Evolutionary conservation across 1,139 yeast species (phyloP).

Genomic region (Pneumocystis murina): DNA sequence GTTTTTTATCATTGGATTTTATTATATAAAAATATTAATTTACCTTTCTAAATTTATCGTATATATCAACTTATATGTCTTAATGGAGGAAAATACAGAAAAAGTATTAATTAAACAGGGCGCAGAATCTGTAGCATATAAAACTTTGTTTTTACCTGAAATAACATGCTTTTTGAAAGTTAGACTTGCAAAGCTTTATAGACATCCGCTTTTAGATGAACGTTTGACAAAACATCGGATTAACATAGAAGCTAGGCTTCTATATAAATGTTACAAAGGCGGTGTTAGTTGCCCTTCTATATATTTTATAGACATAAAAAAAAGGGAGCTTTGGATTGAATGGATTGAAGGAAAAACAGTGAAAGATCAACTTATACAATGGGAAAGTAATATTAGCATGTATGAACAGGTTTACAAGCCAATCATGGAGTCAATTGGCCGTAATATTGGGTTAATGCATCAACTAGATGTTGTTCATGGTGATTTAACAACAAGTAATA

Average conservation of each 20-base stretch:
- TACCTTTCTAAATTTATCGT: background rate
- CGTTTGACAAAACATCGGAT: slow-evolving; percentile 69
- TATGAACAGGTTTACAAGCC: slow-evolving; percentile 8
- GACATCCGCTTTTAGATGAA: slow-evolving; percentile 72
- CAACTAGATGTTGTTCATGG: slow-evolving; percentile 76
- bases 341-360: slow-evolving; percentile 32
- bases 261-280: slow-evolving; percentile 42
- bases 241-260: slow-evolving; percentile 64
- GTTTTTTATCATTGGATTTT: background rate
- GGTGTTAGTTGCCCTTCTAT: slow-evolving; percentile 57
- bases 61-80: background rate
- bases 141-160: slow-evolving; percentile 56
- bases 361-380: slow-evolving; percentile 21
- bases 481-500: slow-evolving; percentile 82
- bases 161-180: slow-evolving; percentile 50
- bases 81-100: slow-evolving; percentile 1
- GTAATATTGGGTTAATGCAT: slow-evolving; percentile 58
- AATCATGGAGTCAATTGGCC: slow-evolving; percentile 40
- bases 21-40: background rate
- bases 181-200: slow-evolving; percentile 75
- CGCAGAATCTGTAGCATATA: slow-evolving; percentile 83
- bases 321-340: slow-evolving; percentile 87
- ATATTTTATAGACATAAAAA: slow-evolving; percentile 54
- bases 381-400: slow-evolving; percentile 26
- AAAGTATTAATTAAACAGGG: slow-evolving; percentile 63